phyloP scores from a whole-genome alignment of 768 basidiomycete species.

The Fibroporia radiculosa region DNA sequence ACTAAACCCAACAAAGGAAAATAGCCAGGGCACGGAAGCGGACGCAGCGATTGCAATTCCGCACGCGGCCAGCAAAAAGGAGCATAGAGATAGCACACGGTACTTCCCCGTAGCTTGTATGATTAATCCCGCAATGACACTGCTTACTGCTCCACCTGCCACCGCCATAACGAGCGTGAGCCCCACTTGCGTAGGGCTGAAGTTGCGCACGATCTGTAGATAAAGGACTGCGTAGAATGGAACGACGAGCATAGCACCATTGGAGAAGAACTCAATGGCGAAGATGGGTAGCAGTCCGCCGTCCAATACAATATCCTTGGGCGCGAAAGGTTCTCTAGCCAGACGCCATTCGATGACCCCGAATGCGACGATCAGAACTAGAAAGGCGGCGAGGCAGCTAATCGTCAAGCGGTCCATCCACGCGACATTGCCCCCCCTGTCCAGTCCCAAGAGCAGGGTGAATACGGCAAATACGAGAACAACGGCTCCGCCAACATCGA shows the following conservation, averaged over 20 bases:
- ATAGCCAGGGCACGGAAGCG: constrained; percentile 31
- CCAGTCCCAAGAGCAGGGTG: constrained; percentile 49
- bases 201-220: constrained; percentile 46
- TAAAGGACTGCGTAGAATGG: constrained; percentile 51
- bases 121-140: constrained; percentile 41
- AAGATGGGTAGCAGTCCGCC: constrained; percentile 44
- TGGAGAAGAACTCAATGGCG: constrained; percentile 48
- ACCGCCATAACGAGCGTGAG: constrained; percentile 44
- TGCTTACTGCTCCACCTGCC: constrained; percentile 37
- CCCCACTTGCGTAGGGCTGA: constrained; percentile 41
- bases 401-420: constrained; percentile 21
- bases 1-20: constrained; percentile 31
- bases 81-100: constrained; percentile 39
- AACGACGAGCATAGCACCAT: constrained; percentile 35
- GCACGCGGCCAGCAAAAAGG: constrained; percentile 29
- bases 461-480: constrained; percentile 49
- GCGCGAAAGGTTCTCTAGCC: constrained; percentile 55
- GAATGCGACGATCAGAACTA: constrained; percentile 27
- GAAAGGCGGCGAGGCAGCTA: constrained; percentile 10
- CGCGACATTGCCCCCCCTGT: constrained; percentile 29
- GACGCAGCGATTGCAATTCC: constrained; percentile 33
- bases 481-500: constrained; percentile 56
- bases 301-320: constrained; percentile 43
- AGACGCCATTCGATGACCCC: constrained; percentile 37
- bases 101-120: constrained; percentile 56